phyloP scores from a whole-genome alignment of 169 alveolate genomes.

The Plasmodium cynomolgi region DNA sequence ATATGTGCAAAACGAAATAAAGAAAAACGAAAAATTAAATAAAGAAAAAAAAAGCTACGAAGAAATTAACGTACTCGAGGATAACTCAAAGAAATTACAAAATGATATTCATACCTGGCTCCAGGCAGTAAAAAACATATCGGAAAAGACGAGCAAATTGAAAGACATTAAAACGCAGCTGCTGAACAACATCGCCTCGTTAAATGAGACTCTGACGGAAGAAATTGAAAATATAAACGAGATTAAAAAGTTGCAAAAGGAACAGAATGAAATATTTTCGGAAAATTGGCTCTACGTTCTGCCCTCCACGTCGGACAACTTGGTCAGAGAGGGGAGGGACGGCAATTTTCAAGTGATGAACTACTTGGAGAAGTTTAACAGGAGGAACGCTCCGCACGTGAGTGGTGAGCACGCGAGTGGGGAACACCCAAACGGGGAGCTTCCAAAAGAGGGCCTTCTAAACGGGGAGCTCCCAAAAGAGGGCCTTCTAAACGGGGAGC shows the following conservation, averaged over 20 bases:
- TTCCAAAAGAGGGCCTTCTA: not conserved
- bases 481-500: not conserved
- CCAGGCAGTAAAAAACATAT: conserved; percentile 29
- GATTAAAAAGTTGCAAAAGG: conserved; percentile 45
- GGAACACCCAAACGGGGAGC: not conserved
- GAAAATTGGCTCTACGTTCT: conserved; percentile 53
- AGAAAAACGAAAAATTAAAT: conserved; percentile 8
- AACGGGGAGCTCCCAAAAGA: not conserved
- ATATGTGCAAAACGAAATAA: conserved; percentile 18
- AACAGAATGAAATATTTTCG: conserved; percentile 61
- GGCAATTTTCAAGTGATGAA: conserved; percentile 2
- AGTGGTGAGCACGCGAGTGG: not conserved
- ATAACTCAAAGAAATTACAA: conserved; percentile 34
- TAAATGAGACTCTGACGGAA: conserved; percentile 52
- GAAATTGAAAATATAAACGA: conserved; percentile 71
- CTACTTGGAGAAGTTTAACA: conserved; percentile 14
- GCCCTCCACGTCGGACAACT: conserved; percentile 34
- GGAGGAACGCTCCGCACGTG: not conserved
- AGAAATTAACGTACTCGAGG: conserved; percentile 27
- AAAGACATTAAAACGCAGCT: conserved; percentile 47
- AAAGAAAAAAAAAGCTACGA: conserved; percentile 46
- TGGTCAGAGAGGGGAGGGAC: not conserved
- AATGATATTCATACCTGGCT: conserved; percentile 48
- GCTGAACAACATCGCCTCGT: conserved; percentile 52
- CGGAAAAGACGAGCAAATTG: conserved; percentile 38